Conservation (phyloP, 2,329 filamentous ascomycete genomes). For the Monilinia polystroma region DNA sequence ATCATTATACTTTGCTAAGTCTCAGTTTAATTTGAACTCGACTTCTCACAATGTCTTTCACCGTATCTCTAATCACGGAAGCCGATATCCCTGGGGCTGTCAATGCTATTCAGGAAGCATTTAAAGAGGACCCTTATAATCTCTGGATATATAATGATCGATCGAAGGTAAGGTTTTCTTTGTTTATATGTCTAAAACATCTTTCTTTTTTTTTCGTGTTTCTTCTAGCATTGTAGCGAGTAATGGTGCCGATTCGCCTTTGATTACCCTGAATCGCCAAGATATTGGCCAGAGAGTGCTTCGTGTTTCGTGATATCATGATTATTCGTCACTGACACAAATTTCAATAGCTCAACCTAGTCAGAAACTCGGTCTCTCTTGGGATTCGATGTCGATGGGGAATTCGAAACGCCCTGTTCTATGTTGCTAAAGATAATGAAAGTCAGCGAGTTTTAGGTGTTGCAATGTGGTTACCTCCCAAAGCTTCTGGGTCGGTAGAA, state of each 20-base stretch:
- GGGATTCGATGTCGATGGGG: constrained; percentile 68
- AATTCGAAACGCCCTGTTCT: constrained; percentile 66
- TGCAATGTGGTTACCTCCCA: constrained; percentile 69
- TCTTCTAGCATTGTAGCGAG: constrained; percentile 4
- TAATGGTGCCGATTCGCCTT: background rate
- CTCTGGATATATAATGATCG: constrained; percentile 62
- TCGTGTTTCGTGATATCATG: background rate
- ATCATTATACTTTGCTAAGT: background rate
- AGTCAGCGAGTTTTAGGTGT: constrained; percentile 62
- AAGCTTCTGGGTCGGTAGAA: constrained; percentile 46
- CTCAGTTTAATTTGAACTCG: background rate
- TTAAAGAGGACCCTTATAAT: constrained; percentile 66
- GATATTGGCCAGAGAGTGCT: constrained; percentile 3
- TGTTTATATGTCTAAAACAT: background rate
- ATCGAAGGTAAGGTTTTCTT: constrained; percentile 45
- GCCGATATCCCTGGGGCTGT: constrained; percentile 63
- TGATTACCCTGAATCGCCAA: background rate
- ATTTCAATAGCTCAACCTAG: constrained; percentile 29
- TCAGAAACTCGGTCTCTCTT: constrained; percentile 34
- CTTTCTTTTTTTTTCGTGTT: constrained; percentile 8
- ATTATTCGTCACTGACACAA: constrained; percentile 8
- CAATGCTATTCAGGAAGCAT: constrained; percentile 64
- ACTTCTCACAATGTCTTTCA: constrained; percentile 48
- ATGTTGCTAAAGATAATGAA: constrained; percentile 62
- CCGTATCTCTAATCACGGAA: constrained; percentile 55